A percentile compares a stretch with the other conserved stretches of the same genome.
Evolutionary conservation across 129 eudicot species (phyloP).

Genomic region (Saposhnikovia divaricata): DNA sequence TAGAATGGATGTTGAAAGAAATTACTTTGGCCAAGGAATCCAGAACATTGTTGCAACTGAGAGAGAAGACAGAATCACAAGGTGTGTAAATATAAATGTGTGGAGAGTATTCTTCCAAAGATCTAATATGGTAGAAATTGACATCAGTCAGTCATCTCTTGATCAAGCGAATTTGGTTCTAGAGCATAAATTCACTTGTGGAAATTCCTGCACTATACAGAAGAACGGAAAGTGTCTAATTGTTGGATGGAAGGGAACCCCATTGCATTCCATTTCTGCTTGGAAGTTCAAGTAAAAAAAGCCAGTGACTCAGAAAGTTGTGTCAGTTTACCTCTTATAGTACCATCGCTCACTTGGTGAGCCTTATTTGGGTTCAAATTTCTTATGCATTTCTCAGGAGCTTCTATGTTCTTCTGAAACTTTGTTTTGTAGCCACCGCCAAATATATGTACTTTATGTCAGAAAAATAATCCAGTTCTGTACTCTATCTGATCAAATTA

Average conservation of each 20-base stretch:
- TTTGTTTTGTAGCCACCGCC: not conserved
- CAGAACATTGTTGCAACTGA: conserved; percentile 36
- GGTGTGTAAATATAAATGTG: conserved; percentile 38
- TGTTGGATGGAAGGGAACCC: conserved; percentile 75
- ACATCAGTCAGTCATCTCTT: conserved; percentile 40
- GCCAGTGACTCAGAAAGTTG: not conserved
- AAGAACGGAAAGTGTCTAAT: conserved; percentile 45
- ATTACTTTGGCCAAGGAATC: conserved; percentile 42
- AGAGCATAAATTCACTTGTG: conserved; percentile 31
- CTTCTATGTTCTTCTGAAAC: not conserved
- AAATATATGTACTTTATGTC: not conserved
- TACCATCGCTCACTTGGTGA: not conserved
- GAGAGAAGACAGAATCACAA: conserved; percentile 33
- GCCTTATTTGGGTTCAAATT: not conserved
- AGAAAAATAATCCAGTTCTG: conserved; percentile 26
- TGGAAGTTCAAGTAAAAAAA: conserved; percentile 43
- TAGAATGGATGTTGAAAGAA: conserved; percentile 35
- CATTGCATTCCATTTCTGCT: conserved; percentile 52
- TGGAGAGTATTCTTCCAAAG: conserved; percentile 55
- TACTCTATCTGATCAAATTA: too few relatives aligned
- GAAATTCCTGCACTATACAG: conserved; percentile 32
- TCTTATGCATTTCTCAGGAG: not conserved
- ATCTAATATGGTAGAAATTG: conserved; percentile 53
- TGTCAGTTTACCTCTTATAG: not conserved
- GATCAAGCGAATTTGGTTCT: conserved; percentile 49